phyloP scores from a whole-genome alignment of 768 basidiomycete genomes.

The Suillus weaverae region DNA sequence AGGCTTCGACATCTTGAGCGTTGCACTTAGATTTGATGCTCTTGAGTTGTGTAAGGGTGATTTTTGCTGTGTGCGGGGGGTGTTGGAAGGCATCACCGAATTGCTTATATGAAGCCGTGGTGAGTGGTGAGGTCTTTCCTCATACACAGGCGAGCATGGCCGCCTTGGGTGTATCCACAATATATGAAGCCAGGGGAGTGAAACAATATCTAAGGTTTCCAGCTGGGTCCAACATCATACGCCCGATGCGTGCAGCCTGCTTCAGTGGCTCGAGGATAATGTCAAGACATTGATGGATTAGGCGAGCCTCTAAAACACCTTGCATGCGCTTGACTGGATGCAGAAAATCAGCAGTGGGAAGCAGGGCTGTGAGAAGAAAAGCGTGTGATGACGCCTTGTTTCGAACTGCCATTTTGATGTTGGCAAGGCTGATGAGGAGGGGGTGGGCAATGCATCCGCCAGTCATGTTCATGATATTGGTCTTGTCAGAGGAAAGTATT shows the following conservation, averaged over 20 bases:
- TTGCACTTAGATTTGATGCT: no score
- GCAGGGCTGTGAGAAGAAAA: slow-evolving; percentile 1
- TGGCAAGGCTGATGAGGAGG: slow-evolving; percentile 5
- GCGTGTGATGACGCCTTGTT: slow-evolving; percentile 18
- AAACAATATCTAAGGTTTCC: slow-evolving; percentile 24
- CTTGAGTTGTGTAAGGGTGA: no score
- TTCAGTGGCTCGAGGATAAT: slow-evolving; percentile 20
- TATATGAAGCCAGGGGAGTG: slow-evolving; percentile 30
- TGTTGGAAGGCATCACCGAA: slow-evolving; percentile 34
- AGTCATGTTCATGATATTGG: slow-evolving; percentile 18
- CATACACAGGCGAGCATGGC: slow-evolving; percentile 29
- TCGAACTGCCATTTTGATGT: slow-evolving; percentile 10
- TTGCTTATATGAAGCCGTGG: slow-evolving; percentile 30
- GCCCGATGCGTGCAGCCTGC: slow-evolving; percentile 12
- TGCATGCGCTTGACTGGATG: slow-evolving; percentile 11
- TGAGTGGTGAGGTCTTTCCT: slow-evolving; percentile 33
- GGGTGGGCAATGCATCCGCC: slow-evolving; percentile 7
- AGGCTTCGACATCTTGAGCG: no score
- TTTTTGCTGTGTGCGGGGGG: no score
- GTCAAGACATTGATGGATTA: slow-evolving; percentile 21
- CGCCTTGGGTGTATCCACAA: slow-evolving; percentile 35
- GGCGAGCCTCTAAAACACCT: slow-evolving; percentile 17
- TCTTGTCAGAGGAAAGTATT: slow-evolving; percentile 22
- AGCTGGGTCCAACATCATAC: slow-evolving; percentile 23
- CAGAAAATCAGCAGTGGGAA: slow-evolving; percentile 21